Base-by-base conservation (phyloP, 192 early-diverging fungal species). In the Lobosporangium transversale region DNA sequence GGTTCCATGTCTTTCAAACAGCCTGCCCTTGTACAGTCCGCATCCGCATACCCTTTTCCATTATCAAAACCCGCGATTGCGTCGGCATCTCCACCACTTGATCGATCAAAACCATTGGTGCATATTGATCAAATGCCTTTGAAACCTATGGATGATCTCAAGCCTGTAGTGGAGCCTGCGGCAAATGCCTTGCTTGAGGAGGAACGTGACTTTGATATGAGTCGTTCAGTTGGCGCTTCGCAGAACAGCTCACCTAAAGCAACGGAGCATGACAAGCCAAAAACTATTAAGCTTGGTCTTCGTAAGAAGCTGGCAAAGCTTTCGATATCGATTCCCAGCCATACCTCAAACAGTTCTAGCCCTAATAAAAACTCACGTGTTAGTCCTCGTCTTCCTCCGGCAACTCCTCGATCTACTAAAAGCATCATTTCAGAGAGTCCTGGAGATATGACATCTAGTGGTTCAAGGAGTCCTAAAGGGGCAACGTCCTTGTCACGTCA, bases 261-360 rank as follows among this genome's bases (percentile, higher is more conserved):
- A n/a, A 50, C 42, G 26, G 59, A 62, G 7, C 32, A 52, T 4
- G 64, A 62, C n/a, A 76, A 67, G 20, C 31, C 63, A 2, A 76
- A 62, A 35, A 26, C 33, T 3, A 24, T 47, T 6, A 76, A 76
- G 27, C 26, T 75, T 58, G 73, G 73, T 21, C 65, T 67, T 0
- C 52, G 64, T 3, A 76, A 67, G 54, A 67, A 62, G 0, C 36
- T 67, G 43, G 73, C 73, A 24, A 76, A 67, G 53, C 40, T 76
- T 18, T 76, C 73, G 4, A 76, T 76, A 10, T 20, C 64, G 20
- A 76, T 76, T 26, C 73, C 73, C 10, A 62, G 33, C 21, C 73
- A 76, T 31, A 14, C 2, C 37, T 36, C 31, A 6, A 21, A 17
- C 8, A 36, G 35, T 18, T 24, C 20, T 45, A 31, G 11, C 4